Conservation (phyloP, 2,329 filamentous ascomycete species). For the Diaporthe destruens region DNA sequence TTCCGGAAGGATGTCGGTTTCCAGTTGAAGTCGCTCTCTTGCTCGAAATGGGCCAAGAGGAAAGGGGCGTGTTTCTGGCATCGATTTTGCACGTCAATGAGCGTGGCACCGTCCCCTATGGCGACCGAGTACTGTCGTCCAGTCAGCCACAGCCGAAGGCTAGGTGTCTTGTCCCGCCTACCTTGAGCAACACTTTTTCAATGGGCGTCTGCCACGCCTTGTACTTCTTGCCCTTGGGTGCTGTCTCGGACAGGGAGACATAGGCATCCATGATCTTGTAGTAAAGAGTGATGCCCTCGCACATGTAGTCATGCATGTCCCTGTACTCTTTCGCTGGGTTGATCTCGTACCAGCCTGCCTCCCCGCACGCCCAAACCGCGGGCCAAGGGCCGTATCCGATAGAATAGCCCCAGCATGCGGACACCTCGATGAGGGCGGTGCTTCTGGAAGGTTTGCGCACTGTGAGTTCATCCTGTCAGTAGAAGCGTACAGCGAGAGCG, state of each 20-base stretch:
- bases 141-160: conserved; percentile 33
- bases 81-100: conserved; percentile 61
- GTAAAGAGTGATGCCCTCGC: conserved; percentile 73
- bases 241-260: conserved; percentile 48
- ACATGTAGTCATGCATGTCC: conserved; percentile 69
- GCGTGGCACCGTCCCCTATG: conserved; percentile 65
- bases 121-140: conserved; percentile 61
- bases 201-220: conserved; percentile 48
- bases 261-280: conserved; percentile 73
- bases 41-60: conserved; percentile 64
- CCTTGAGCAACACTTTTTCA: conserved; percentile 53
- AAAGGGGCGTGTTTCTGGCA: conserved; percentile 64
- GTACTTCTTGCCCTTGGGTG: conserved; percentile 51
- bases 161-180: conserved; percentile 40
- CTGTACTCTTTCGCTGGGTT: conserved; percentile 69
- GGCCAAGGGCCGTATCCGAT: conserved; percentile 67
- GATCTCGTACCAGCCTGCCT: conserved; percentile 78
- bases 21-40: conserved; percentile 58
- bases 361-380: conserved; percentile 75
- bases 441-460: conserved; percentile 52
- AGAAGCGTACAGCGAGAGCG: neutral
- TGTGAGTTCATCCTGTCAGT: conserved; percentile 42
- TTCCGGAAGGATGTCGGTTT: conserved; percentile 60
- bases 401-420: conserved; percentile 62
- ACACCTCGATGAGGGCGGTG: conserved; percentile 65